These are phyloP conservation scores for Eucalyptus erythrocorys DNA, from an alignment of 345 rosid species.

Conservation along the genomic window DNA sequence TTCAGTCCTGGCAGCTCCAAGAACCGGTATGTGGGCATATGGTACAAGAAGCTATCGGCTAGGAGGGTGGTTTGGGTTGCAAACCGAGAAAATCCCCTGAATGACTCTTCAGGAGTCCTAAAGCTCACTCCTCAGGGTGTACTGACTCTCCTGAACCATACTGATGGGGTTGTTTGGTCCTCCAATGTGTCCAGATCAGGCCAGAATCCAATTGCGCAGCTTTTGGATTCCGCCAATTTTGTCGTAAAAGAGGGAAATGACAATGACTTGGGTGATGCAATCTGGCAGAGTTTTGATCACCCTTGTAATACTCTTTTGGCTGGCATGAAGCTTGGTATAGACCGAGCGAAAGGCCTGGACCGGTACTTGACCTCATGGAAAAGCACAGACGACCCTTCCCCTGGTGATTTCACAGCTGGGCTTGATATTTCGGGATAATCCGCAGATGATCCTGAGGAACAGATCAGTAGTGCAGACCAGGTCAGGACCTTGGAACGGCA, in stretches of 20 bases:
- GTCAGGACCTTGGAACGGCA: conserved; percentile 40
- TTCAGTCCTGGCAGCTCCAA: conserved; percentile 22
- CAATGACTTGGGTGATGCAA: not conserved
- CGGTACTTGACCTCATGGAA: conserved; percentile 29
- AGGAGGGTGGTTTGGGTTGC: conserved; percentile 46
- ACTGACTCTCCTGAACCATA: not conserved
- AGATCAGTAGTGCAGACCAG: not conserved
- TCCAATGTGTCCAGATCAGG: not conserved
- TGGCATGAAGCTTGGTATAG: conserved; percentile 41
- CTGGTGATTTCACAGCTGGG: conserved; percentile 14
- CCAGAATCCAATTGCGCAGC: conserved; percentile 5
- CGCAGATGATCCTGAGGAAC: conserved; percentile 7
- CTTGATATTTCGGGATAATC: conserved; percentile 5
- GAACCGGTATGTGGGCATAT: conserved; percentile 34
- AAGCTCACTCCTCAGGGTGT: conserved; percentile 4
- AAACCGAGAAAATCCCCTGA: conserved; percentile 22
- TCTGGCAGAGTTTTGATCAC: conserved; percentile 49
- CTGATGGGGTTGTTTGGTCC: conserved; percentile 6
- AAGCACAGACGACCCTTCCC: conserved; percentile 20
- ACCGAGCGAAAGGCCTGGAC: conserved; percentile 1
- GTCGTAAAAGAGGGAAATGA: conserved; percentile 10
- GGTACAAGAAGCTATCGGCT: conserved; percentile 17
- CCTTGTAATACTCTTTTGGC: conserved; percentile 45
- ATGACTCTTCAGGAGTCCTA: conserved; percentile 21
- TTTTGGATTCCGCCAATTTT: conserved; percentile 35